phyloP scores from a whole-genome alignment of 768 basidiomycete genomes.

The Terana coerulea region DNA sequence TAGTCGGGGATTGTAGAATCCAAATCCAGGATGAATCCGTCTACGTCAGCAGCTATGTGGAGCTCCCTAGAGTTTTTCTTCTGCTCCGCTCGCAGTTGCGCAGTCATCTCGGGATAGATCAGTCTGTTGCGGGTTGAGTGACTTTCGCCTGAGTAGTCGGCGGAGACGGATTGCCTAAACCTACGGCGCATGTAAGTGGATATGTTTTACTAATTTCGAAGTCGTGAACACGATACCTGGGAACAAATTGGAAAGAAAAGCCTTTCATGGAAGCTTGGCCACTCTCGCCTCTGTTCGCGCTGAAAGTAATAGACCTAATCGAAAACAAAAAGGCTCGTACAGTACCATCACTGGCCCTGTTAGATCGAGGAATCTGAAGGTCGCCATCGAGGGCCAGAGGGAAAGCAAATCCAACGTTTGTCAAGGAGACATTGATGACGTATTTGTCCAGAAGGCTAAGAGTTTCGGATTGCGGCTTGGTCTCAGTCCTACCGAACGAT shows the following conservation, averaged over 20 bases:
- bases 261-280: constrained; percentile 70
- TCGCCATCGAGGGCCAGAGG: constrained; percentile 68
- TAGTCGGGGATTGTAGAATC: constrained; percentile 78
- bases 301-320: constrained; percentile 70
- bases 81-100: constrained; percentile 58
- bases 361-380: constrained; percentile 44
- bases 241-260: constrained; percentile 83
- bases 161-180: constrained; percentile 70
- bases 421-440: constrained; percentile 49
- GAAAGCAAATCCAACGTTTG: constrained; percentile 85
- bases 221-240: too few species aligned
- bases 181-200: too few species aligned
- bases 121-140: constrained; percentile 72
- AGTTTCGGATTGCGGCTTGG: constrained; percentile 32
- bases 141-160: constrained; percentile 66
- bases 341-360: constrained; percentile 36
- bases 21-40: constrained; percentile 81
- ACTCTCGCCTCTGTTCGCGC: constrained; percentile 69
- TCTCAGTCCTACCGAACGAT: constrained; percentile 66
- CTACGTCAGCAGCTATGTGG: constrained; percentile 66
- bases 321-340: constrained; percentile 86
- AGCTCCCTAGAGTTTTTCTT: constrained; percentile 47
- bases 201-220: too few species aligned
- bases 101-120: constrained; percentile 78
- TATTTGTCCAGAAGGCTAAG: constrained; percentile 55